Conservation (phyloP, 2,329 filamentous ascomycete species). For the Exophiala spinifera region DNA sequence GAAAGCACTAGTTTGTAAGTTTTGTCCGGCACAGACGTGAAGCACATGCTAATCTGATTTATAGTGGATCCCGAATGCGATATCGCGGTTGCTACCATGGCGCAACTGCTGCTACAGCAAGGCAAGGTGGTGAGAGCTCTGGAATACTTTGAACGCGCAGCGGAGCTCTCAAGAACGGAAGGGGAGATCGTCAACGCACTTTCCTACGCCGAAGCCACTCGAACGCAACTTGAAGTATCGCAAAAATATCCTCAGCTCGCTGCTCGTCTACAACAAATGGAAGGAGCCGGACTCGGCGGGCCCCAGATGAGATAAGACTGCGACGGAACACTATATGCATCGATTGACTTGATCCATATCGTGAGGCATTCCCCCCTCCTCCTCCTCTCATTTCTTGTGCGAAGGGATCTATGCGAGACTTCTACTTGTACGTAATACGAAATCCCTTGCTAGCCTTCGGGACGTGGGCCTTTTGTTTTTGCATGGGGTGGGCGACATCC, state of each 20-base stretch:
- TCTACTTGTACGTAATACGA: conserved; percentile 20
- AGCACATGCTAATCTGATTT: conserved; percentile 38
- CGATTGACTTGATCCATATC: conserved; percentile 4
- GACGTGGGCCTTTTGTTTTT: background rate
- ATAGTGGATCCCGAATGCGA: conserved; percentile 96
- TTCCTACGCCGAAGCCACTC: conserved; percentile 93
- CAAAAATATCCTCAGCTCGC: conserved; percentile 81
- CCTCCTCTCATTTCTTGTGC: conserved; percentile 10
- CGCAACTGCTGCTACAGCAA: conserved; percentile 93
- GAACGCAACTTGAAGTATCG: conserved; percentile 90
- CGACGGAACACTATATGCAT: background rate
- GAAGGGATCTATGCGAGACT: conserved; percentile 19
- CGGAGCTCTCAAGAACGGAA: conserved; percentile 89
- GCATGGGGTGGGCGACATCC: background rate
- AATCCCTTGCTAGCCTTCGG: background rate
- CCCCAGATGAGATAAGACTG: conserved; percentile 17
- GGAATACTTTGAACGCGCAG: conserved; percentile 94
- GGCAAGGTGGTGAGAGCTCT: conserved; percentile 94
- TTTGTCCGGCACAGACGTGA: background rate
- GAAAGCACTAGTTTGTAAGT: conserved; percentile 92
- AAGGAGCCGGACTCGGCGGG: conserved; percentile 30
- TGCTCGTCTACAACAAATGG: conserved; percentile 64
- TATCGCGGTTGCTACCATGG: conserved; percentile 98
- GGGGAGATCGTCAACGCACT: conserved; percentile 94
- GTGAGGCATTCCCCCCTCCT: conserved; percentile 18